A percentile compares a stretch with the other conserved stretches of the same genome.
phyloP scores from a whole-genome alignment of 1,284 basidiomycete species.

The Sparassis latifolia region DNA sequence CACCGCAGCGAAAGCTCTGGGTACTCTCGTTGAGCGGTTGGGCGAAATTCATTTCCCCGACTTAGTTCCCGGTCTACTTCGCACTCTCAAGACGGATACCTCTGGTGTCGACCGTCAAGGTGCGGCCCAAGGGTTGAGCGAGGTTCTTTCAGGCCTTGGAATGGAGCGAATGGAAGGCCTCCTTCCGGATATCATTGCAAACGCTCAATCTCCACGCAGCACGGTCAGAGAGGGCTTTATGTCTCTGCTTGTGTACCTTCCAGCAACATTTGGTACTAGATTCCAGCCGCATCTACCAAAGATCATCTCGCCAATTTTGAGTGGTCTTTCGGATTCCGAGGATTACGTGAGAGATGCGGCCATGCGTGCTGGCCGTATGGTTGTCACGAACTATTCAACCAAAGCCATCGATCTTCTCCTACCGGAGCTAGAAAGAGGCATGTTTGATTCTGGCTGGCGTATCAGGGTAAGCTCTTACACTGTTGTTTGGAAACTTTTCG shows the following conservation, averaged over 20 bases:
- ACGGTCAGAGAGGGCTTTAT: conserved; percentile 99
- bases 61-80: conserved; percentile 85
- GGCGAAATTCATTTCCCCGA: conserved; percentile 96
- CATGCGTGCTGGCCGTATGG: conserved; percentile 99
- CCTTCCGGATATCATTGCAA: conserved; percentile 90
- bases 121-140: conserved; percentile 95
- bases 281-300: conserved; percentile 96
- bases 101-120: conserved; percentile 97
- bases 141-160: conserved; percentile 92
- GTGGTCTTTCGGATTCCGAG: conserved; percentile 88
- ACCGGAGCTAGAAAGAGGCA: conserved; percentile 91
- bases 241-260: conserved; percentile 93
- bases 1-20: conserved; percentile 96
- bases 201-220: conserved; percentile 83
- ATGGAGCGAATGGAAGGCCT: conserved; percentile 96
- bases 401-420: conserved; percentile 92
- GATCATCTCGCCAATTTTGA: conserved; percentile 91
- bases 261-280: conserved; percentile 91
- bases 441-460: conserved; percentile 94
- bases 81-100: conserved; percentile 88
- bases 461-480: conserved; percentile 65
- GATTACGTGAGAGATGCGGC: conserved; percentile 95
- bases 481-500: conserved; percentile 1
- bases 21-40: conserved; percentile 92
- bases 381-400: conserved; percentile 91